Conservation (phyloP, 371 early-diverging fungal genomes). For the Saksenaea vasiformis region DNA sequence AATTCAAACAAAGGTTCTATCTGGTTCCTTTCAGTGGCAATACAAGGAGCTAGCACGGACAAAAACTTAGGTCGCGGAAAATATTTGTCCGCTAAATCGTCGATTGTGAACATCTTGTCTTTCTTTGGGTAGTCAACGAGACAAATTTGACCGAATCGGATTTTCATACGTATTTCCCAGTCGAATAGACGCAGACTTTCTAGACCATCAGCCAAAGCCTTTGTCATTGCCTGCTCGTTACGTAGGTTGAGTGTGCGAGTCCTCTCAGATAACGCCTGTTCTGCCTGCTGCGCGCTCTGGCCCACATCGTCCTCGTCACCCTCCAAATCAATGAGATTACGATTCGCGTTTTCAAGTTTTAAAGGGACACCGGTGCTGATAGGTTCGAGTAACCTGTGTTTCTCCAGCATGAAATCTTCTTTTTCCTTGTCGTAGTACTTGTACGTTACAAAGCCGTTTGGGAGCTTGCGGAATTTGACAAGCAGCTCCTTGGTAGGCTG, state of each 20-base stretch:
- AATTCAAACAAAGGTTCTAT: constrained; percentile 22
- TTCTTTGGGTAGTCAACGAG: constrained; percentile 18
- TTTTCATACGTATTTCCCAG: constrained; percentile 44
- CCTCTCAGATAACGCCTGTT: constrained; percentile 12
- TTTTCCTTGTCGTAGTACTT: constrained; percentile 7
- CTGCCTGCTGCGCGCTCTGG: neutral
- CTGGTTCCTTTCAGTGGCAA: constrained; percentile 14
- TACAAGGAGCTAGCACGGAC: constrained; percentile 26
- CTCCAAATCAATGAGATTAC: constrained; percentile 27
- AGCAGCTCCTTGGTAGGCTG: constrained; percentile 27
- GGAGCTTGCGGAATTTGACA: constrained; percentile 21
- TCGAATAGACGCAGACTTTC: constrained; percentile 44
- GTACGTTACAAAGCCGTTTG: constrained; percentile 20
- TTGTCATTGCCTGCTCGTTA: constrained; percentile 22
- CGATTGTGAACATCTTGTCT: neutral
- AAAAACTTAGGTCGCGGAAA: constrained; percentile 17
- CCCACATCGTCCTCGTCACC: constrained; percentile 4
- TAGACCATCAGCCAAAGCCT: constrained; percentile 25
- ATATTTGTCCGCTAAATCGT: constrained; percentile 14
- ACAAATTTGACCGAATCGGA: constrained; percentile 40
- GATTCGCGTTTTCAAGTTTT: neutral
- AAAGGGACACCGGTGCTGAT: constrained; percentile 22
- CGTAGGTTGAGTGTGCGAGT: constrained; percentile 14
- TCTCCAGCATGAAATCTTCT: constrained; percentile 17
- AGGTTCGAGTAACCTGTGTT: constrained; percentile 26